These are phyloP conservation scores for Emergomyces pasteurianus DNA, from an alignment of 2,329 filamentous ascomycete species.

Conservation along the genomic window DNA sequence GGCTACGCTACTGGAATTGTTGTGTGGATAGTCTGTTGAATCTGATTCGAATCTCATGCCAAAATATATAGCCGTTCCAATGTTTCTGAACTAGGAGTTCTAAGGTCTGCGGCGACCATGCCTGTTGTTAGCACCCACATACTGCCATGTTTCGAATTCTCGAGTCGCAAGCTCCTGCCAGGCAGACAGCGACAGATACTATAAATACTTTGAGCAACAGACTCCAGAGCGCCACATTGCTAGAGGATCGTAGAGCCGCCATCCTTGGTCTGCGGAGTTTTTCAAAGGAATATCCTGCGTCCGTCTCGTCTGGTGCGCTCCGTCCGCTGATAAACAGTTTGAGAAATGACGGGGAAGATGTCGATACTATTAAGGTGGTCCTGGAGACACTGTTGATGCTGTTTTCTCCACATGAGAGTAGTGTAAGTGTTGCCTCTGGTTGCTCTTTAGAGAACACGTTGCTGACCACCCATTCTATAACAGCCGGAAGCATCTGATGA, in stretches of 20 bases:
- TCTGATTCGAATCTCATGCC: background rate
- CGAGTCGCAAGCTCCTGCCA: constrained; percentile 67
- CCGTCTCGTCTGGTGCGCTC: constrained; percentile 85
- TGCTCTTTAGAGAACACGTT: background rate
- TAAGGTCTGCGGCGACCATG: constrained; percentile 29
- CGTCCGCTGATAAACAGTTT: constrained; percentile 76
- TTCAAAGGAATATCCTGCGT: constrained; percentile 90
- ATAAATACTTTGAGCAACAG: constrained; percentile 83
- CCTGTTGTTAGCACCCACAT: constrained; percentile 18
- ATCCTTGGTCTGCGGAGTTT: constrained; percentile 91
- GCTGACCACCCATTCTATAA: constrained; percentile 18
- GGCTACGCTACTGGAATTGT: background rate
- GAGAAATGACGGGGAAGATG: constrained; percentile 79
- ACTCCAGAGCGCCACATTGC: constrained; percentile 74
- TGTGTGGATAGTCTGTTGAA: background rate
- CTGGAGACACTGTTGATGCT: constrained; percentile 92
- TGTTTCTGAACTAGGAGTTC: constrained; percentile 18
- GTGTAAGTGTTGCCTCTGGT: constrained; percentile 33
- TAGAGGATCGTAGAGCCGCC: constrained; percentile 87
- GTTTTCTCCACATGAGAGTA: constrained; percentile 57
- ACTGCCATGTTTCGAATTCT: constrained; percentile 45
- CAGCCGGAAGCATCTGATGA: constrained; percentile 91
- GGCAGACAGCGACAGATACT: constrained; percentile 91
- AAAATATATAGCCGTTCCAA: constrained; percentile 14
- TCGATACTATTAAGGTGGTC: constrained; percentile 90